Percentiles rank a stretch among this genome's conserved stretches.
These are phyloP conservation scores for Fusarium penzigii DNA, from an alignment of 2,329 filamentous ascomycete species.

Conservation along the genomic window DNA sequence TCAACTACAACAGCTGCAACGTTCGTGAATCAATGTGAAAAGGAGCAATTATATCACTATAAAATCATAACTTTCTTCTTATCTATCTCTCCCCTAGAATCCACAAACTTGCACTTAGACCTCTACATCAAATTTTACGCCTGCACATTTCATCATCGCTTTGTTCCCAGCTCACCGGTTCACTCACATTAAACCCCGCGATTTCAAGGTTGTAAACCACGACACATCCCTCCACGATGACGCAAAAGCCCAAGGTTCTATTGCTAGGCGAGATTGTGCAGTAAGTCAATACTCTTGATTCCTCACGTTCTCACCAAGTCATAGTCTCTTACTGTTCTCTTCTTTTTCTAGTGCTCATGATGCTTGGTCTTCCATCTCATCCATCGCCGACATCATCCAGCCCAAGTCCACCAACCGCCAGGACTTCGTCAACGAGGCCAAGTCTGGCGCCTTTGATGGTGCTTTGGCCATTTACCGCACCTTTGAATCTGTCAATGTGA, in stretches of 20 bases:
- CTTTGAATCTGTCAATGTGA: slow-evolving; percentile 63
- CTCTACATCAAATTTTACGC: too few relatives aligned
- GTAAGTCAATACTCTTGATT: slow-evolving; percentile 29
- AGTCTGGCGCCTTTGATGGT: slow-evolving; percentile 65
- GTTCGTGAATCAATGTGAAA: too few relatives aligned
- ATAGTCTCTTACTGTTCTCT: not conserved
- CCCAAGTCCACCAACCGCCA: slow-evolving; percentile 62
- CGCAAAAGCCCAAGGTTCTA: slow-evolving; percentile 38
- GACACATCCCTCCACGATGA: slow-evolving; percentile 20
- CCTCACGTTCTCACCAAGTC: too few relatives aligned
- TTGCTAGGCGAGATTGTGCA: slow-evolving; percentile 41
- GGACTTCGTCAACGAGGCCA: slow-evolving; percentile 70
- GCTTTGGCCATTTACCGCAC: slow-evolving; percentile 70
- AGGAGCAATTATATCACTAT: not conserved
- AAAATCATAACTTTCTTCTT: too few relatives aligned
- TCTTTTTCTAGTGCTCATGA: slow-evolving; percentile 58
- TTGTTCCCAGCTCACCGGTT: not conserved
- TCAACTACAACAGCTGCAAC: not conserved
- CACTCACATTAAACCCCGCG: not conserved
- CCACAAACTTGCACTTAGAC: too few relatives aligned
- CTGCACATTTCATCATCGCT: too few relatives aligned
- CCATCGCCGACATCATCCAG: slow-evolving; percentile 64
- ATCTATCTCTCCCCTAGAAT: too few relatives aligned
- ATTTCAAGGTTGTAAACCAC: not conserved
- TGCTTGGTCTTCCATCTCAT: slow-evolving; percentile 61